A percentile compares a stretch with the other conserved stretches of the same genome.
Evolutionary conservation across 75 land plant genomes (phyloP).

Genomic region (Sequoiadendron giganteum): DNA sequence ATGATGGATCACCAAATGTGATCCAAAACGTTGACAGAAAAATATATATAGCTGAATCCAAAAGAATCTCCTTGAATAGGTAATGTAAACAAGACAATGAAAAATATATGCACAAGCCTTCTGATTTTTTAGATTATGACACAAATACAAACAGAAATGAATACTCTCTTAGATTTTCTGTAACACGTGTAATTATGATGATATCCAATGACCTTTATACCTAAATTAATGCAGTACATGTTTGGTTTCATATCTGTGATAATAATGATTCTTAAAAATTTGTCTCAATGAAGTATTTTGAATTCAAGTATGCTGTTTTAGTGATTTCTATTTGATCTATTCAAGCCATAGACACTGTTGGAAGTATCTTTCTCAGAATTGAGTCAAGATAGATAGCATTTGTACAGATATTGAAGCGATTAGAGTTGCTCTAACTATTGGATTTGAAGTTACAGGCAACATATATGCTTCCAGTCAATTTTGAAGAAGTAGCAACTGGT

Average conservation of each 20-base stretch:
- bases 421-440: neutral
- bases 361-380: neutral
- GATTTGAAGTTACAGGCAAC: conserved; percentile 24
- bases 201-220: neutral
- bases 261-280: neutral
- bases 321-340: neutral
- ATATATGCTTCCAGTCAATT: conserved; percentile 78
- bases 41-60: too few relatives aligned
- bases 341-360: neutral
- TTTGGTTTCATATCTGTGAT: neutral
- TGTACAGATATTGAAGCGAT: neutral
- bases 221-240: neutral
- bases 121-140: neutral
- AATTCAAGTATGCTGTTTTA: neutral
- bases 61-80: neutral
- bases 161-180: neutral
- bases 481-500: conserved; percentile 92
- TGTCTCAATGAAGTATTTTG: neutral
- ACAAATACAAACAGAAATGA: too few relatives aligned
- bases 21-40: too few relatives aligned
- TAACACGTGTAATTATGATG: neutral
- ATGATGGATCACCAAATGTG: too few relatives aligned
- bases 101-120: too few relatives aligned
- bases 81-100: neutral
- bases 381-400: neutral